Base-by-base conservation (phyloP, 2,329 filamentous ascomycete species). In the Ceratocystis harringtonii region DNA sequence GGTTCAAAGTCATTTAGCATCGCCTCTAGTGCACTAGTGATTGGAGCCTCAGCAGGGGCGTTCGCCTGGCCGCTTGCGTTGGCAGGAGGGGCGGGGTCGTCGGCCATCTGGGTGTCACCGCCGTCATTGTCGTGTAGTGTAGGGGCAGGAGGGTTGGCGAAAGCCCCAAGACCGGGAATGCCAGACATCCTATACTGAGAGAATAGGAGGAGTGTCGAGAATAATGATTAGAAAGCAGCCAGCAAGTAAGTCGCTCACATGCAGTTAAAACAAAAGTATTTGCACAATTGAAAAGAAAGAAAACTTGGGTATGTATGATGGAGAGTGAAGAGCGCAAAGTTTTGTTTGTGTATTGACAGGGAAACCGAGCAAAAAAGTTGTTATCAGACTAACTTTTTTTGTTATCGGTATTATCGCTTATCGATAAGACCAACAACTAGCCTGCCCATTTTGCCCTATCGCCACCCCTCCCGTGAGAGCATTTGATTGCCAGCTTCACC, bases 321-420 rank as follows among this genome's bases (percentile, higher is more conserved):
- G 36, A 41, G 12, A 41, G 36, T 41, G 36, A 41, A 41, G 36
- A 41, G 36, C 61, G 61, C 41, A 48, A 62, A 50, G 61, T 30
- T 19, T 25, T 64, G 60, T 64, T 60, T 58, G 25, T 6, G 19
- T 25, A 57, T 63, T 55, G 30, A 65, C 57, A 62, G 50, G 28
- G 61, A 57, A 67, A 65, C 41, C 22, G 63, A 65, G 28, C 45
- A 63, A 66, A 68, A 67, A 67, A 68, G 43, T 62, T 62, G 45
- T 57, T 62, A 65, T 58, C 55, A 5, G 55, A 36, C 17, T 8
- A 15, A n/a, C 17, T n/a, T 58, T 58, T n/a, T 32, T 58, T 30
- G 55, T 30, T 58, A 58, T 58, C 55, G 22, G 55, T 1, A 4
- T 32, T 58, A 58, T 65, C 64, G 57, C 62, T 63, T 66, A 68